Conservation (phyloP, 495 filamentous ascomycete species). For the Evernia prunastri region DNA sequence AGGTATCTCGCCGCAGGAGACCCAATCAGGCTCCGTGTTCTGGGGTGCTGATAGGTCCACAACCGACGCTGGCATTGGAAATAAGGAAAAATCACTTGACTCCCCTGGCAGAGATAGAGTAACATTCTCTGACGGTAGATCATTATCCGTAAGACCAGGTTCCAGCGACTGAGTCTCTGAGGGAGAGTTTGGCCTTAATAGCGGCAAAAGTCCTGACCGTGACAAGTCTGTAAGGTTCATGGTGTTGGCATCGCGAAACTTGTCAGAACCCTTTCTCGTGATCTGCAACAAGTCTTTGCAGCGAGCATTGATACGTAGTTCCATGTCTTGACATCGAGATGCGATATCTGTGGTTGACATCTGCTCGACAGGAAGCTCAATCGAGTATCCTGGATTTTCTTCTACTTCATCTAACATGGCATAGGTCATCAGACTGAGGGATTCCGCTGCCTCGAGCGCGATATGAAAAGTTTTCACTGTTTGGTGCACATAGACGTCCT, state of each 20-base stretch:
- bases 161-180: too few relatives aligned
- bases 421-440: neutral
- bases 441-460: neutral
- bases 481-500: conserved; percentile 10
- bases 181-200: neutral
- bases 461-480: conserved; percentile 11
- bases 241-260: neutral
- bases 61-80: neutral
- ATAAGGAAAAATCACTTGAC: neutral
- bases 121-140: too few relatives aligned
- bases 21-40: neutral
- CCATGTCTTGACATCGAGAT: neutral
- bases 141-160: too few relatives aligned
- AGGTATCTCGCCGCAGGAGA: neutral
- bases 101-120: too few relatives aligned
- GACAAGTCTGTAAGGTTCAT: neutral
- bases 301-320: neutral
- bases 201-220: neutral
- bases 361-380: neutral
- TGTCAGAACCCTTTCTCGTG: neutral
- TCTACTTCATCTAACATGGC: neutral
- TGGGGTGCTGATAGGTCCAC: neutral
- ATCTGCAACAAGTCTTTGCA: neutral
- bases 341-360: neutral
- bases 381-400: neutral